Conservation (phyloP, 768 basidiomycete genomes). For the Baorangia bicolor region DNA sequence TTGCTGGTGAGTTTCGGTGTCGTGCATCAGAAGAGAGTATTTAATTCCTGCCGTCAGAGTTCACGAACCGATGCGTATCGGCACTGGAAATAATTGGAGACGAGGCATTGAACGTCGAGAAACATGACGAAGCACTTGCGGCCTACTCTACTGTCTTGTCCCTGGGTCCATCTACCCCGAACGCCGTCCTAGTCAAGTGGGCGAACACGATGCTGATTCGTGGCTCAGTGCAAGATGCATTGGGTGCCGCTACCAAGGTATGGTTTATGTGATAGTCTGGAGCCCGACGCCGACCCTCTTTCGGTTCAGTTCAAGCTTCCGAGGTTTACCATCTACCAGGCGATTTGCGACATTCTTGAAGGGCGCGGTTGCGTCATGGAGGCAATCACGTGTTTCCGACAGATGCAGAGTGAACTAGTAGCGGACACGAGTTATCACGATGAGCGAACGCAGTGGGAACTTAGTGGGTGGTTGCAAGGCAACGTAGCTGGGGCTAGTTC, state of each 20-base stretch:
- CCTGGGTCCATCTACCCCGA: background rate
- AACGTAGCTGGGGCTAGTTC: too few relatives aligned
- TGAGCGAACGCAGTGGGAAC: background rate
- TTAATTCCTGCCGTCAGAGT: background rate
- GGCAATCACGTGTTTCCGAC: background rate
- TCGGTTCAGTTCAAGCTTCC: conserved; percentile 2
- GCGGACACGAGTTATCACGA: background rate
- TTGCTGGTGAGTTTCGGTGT: background rate
- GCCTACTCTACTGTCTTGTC: background rate
- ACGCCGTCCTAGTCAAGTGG: background rate
- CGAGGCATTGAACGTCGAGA: background rate
- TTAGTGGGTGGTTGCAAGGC: too few relatives aligned
- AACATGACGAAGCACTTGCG: background rate
- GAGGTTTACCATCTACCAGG: background rate
- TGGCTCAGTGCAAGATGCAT: background rate
- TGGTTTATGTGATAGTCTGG: too few relatives aligned
- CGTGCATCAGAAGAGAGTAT: background rate
- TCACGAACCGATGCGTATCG: background rate
- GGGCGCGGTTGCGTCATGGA: background rate
- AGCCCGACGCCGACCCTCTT: background rate
- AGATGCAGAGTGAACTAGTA: background rate
- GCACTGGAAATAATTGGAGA: background rate
- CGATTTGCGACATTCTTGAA: background rate
- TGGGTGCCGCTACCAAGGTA: background rate
- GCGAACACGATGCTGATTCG: background rate